A percentile compares a stretch with the other conserved stretches of the same genome.
Evolutionary conservation across 192 early-diverging fungal species (phyloP).

Genomic region (Coemansia sp.): DNA sequence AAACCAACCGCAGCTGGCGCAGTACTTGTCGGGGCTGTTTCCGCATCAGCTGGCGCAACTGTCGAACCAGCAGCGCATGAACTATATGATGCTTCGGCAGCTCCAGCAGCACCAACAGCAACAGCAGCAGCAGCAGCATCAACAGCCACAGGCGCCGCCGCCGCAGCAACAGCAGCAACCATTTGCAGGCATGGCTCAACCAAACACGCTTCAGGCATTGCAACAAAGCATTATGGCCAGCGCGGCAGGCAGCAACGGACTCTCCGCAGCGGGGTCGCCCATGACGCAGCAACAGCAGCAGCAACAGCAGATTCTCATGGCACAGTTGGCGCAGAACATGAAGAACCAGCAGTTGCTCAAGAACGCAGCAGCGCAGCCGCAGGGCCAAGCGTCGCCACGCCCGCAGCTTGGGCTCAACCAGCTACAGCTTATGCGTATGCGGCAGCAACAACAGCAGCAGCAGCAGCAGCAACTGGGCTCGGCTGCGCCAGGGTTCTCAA

Average conservation of each 20-base stretch:
- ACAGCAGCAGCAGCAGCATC: slow-evolving; percentile 34
- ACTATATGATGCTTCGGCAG: slow-evolving; percentile 37
- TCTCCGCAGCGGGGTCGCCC: neutral
- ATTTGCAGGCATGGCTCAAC: neutral
- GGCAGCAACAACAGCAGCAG: slow-evolving; percentile 37
- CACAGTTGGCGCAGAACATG: slow-evolving; percentile 36
- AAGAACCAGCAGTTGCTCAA: slow-evolving; percentile 40
- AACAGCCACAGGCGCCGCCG: slow-evolving; percentile 32
- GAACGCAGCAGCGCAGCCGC: slow-evolving; percentile 1
- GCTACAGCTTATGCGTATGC: slow-evolving; percentile 35
- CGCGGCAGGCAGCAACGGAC: slow-evolving; percentile 2
- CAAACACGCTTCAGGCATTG: neutral
- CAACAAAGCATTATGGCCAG: neutral
- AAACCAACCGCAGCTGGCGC: slow-evolving; percentile 43
- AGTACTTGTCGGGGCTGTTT: slow-evolving; percentile 41
- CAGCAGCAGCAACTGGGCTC: slow-evolving; percentile 28
- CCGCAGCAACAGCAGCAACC: slow-evolving; percentile 34
- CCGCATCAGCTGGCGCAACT: slow-evolving; percentile 49
- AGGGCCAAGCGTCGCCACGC: slow-evolving; percentile 9
- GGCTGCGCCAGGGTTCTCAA: neutral
- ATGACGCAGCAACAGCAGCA: slow-evolving; percentile 16
- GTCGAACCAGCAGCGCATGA: slow-evolving; percentile 45
- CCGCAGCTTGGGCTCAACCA: slow-evolving; percentile 28
- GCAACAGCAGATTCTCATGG: slow-evolving; percentile 29
- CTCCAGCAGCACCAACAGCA: slow-evolving; percentile 45